phyloP scores from a whole-genome alignment of 2,329 filamentous ascomycete species.

The Talaromyces piceae region DNA sequence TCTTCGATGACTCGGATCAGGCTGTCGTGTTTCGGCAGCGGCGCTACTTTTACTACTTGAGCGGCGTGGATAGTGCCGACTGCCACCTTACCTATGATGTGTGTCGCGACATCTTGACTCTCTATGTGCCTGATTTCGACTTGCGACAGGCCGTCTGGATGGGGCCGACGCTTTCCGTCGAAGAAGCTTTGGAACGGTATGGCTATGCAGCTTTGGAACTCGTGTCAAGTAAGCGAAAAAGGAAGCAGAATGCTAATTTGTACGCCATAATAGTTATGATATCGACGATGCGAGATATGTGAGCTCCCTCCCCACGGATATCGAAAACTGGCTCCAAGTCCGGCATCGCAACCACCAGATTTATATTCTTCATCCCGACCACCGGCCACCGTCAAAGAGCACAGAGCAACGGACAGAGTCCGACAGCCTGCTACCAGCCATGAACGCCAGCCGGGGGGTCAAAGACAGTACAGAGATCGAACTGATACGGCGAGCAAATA shows the following conservation, averaged over 20 bases:
- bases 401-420: conserved; percentile 20
- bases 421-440: conserved; percentile 40
- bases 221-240: neutral
- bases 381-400: conserved; percentile 21
- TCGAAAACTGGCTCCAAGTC: conserved; percentile 33
- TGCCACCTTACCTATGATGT: conserved; percentile 54
- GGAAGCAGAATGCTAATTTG: neutral
- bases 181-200: conserved; percentile 52
- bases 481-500: conserved; percentile 64
- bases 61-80: conserved; percentile 47
- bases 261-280: neutral
- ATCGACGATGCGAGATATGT: conserved; percentile 63
- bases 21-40: conserved; percentile 50
- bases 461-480: conserved; percentile 71
- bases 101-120: conserved; percentile 53
- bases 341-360: conserved; percentile 22
- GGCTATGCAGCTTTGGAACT: neutral
- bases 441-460: conserved; percentile 61
- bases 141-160: conserved; percentile 39
- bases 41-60: conserved; percentile 57
- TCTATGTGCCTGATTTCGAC: conserved; percentile 67
- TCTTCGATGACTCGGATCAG: conserved; percentile 54
- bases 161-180: conserved; percentile 34
- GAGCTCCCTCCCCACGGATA: conserved; percentile 41
- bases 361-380: conserved; percentile 31